Base-by-base conservation (phyloP, 2,329 filamentous ascomycete species). In the Fusarium pseudograminearum region DNA sequence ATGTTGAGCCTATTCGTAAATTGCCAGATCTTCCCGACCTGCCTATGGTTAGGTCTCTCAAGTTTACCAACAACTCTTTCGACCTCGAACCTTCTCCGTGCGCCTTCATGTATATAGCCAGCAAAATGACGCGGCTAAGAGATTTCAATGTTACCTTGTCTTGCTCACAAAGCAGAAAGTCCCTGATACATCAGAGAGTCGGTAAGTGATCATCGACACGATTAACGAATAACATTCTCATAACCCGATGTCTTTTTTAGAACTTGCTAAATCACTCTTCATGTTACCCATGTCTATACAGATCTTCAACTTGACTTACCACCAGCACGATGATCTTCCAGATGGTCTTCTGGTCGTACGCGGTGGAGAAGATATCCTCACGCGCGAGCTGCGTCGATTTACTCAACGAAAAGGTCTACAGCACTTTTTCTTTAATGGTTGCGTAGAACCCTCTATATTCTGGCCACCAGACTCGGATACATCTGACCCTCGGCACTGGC, bases 91-190 rank as follows among this genome's bases (percentile, higher is more conserved):
- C 36, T 51, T 38, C 44, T 2, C 33, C 67, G 3, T 16, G 15
- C 2, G 52, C 42, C 7, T 14, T 69, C 7, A 47, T 46, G 8
- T 28, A 57, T 3, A 46, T 69, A 38, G 50, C 42, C 1, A 42
- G 31, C 14, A 66, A 28, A 7, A 70, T 69, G 65, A 2, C 38
- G 1, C 41, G 46, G 4, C 15, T 70, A 16, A 45, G 22, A 28
- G 4, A 9, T 2, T 30, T 51, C 12, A 1, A 1, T 5, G 31
- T 38, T 44, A 3, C 1, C 3, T 3, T 16, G 11, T 15, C 46
- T 57, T 7, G 5, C 9, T 2, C 33, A 44, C 5, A 47, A 26
- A 5, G 3, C 11, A 4, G 5, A 33, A 6, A 9, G 1, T 4
- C 12, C n/a, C 18, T 28, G 4, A 31, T 47, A 18, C 28, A 58